Base-by-base conservation (phyloP, 768 basidiomycete genomes). In the Mycena galericulata region DNA sequence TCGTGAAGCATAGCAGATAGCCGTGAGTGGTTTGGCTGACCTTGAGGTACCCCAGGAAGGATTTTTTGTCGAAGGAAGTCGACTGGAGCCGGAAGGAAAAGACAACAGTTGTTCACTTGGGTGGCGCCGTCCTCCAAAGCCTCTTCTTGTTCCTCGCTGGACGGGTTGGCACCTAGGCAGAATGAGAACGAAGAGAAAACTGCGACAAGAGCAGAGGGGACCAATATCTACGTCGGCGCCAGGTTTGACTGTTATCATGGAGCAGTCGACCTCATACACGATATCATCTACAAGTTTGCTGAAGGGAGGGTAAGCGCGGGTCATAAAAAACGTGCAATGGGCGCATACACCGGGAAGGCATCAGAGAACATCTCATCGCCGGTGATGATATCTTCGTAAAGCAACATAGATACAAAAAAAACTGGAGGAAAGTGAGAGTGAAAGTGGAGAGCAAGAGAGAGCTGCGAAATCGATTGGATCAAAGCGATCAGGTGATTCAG, bases 331-430 rank as follows among this genome's bases (percentile, higher is more conserved):
- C 32, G 43, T 26, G 41, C 53, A 40, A 46, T 22, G 17, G 45
- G 29, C 50, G 67, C 32, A 84, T 74, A 97, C 96, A 92, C 20
- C 22, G 91, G 90, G 86, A 92, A 98, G 72, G 96, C 96, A 84
- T 97, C 96, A 29, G 95, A 96, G 87, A 94, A 89, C 87, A 98
- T 92, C 85, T 98, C 97, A 76, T 97, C 95, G 49, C 80, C 88
- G 55, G 89, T 79, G 65, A 98, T n/a, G 66, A 93, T 77, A 79
- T 96, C 94, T 29, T 68, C 43, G 83, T 89, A 96, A 74, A 96
- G 81, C 80, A 94, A 79, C 95, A 96, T 58, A 18, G 40, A 10
- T 60, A 49, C 45, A 60, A 71, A 49, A 71, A 49, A 66, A 38
- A 50, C 57, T 62, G 47, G 41, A 68, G 50, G 55, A 43, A 62